These are phyloP conservation scores for Flammula alnicola DNA, from an alignment of 1,284 basidiomycete genomes.

Conservation along the genomic window DNA sequence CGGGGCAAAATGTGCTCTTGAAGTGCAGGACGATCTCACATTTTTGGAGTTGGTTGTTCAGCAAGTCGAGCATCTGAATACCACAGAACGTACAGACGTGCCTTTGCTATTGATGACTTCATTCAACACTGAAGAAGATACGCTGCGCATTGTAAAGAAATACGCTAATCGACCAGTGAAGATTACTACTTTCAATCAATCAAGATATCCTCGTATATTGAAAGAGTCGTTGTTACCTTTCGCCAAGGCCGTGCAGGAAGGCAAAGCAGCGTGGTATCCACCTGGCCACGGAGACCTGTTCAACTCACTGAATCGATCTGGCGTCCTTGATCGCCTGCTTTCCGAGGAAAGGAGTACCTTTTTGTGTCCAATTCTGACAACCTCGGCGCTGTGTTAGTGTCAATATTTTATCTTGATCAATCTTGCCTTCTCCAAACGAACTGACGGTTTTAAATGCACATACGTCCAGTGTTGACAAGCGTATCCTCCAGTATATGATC, in stretches of 20 bases:
- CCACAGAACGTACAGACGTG: slow-evolving; percentile 66
- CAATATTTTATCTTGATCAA: slow-evolving; percentile 25
- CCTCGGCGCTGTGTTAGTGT: slow-evolving; percentile 86
- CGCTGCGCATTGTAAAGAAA: slow-evolving; percentile 92
- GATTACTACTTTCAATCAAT: slow-evolving; percentile 93
- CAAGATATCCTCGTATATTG: slow-evolving; percentile 90
- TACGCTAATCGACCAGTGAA: slow-evolving; percentile 92
- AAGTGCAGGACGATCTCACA: slow-evolving; percentile 91
- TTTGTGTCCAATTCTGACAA: slow-evolving; percentile 97
- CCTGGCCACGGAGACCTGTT: slow-evolving; percentile 95
- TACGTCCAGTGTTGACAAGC: slow-evolving; percentile 61
- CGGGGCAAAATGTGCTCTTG: slow-evolving; percentile 81
- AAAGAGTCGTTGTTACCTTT: slow-evolving; percentile 87
- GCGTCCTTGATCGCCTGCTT: slow-evolving; percentile 88
- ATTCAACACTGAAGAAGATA: slow-evolving; percentile 95
- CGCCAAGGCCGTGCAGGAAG: slow-evolving; percentile 76
- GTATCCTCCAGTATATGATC: slow-evolving; percentile 82
- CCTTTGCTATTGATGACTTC: slow-evolving; percentile 96
- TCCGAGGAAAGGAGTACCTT: slow-evolving; percentile 94
- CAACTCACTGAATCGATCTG: slow-evolving; percentile 86
- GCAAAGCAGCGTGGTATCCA: slow-evolving; percentile 94
- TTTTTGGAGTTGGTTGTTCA: slow-evolving; percentile 91
- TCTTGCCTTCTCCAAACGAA: background rate
- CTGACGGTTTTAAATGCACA: background rate
- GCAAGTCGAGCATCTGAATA: slow-evolving; percentile 84